phyloP scores from a whole-genome alignment of 495 filamentous ascomycete genomes.

The Penicillium ucsense region DNA sequence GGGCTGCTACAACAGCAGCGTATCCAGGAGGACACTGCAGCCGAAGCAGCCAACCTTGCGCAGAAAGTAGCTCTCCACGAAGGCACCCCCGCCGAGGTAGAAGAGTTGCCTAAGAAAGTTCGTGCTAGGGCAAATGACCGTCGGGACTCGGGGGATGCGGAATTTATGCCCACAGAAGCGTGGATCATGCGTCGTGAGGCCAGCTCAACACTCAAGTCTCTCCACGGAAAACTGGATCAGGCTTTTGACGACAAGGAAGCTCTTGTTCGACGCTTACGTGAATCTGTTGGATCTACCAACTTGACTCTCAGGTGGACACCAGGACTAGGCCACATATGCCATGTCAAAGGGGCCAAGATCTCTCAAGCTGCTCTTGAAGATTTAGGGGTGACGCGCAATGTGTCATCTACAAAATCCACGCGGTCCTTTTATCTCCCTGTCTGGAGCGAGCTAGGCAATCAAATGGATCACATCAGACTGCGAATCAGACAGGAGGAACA shows the following conservation, averaged over 20 bases:
- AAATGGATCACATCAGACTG: slow-evolving; percentile 60
- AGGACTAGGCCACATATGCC: slow-evolving; percentile 76
- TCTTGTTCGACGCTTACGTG: slow-evolving; percentile 52
- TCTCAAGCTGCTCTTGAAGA: slow-evolving; percentile 35
- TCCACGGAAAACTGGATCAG: slow-evolving; percentile 55
- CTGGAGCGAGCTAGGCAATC: slow-evolving; percentile 72
- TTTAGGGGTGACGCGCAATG: slow-evolving; percentile 43
- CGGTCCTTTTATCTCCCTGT: slow-evolving; percentile 72
- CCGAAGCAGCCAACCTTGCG: slow-evolving; percentile 57
- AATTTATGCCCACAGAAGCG: slow-evolving; percentile 39
- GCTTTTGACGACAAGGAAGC: slow-evolving; percentile 47
- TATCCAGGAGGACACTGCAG: slow-evolving; percentile 60
- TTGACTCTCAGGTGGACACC: slow-evolving; percentile 78
- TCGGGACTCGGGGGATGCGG: slow-evolving; percentile 17
- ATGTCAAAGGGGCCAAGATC: slow-evolving; percentile 73
- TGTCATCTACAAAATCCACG: slow-evolving; percentile 70
- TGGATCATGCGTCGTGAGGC: slow-evolving; percentile 83
- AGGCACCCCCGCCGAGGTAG: slow-evolving; percentile 39
- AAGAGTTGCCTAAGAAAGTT: slow-evolving; percentile 34
- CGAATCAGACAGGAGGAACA: slow-evolving; percentile 76
- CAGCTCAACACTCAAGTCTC: slow-evolving; percentile 47
- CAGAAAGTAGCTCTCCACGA: slow-evolving; percentile 55
- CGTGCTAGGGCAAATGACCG: slow-evolving; percentile 24
- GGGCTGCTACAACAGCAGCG: slow-evolving; percentile 70
- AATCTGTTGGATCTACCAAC: slow-evolving; percentile 43